Evolutionary conservation across 371 early-diverging fungal species (phyloP).

Genomic region (Haplosporangium sp.): DNA sequence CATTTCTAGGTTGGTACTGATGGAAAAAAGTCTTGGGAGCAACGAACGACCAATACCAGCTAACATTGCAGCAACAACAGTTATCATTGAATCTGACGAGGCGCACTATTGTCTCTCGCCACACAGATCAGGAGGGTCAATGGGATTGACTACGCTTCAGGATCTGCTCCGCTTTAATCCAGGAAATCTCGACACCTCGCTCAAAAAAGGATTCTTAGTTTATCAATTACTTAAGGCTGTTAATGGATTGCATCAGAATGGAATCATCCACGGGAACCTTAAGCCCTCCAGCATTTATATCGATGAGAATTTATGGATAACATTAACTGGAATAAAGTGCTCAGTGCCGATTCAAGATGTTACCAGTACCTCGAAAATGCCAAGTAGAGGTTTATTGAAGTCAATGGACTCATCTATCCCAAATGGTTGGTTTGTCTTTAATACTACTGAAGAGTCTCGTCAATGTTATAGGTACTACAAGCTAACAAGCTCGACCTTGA

Average conservation of each 20-base stretch:
- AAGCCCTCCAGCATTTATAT: slow-evolving; percentile 72
- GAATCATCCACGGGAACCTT: slow-evolving; percentile 69
- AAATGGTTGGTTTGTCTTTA: slow-evolving; percentile 25
- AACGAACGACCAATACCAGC: slow-evolving; percentile 31
- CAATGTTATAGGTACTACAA: neutral
- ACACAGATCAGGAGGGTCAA: slow-evolving; percentile 60
- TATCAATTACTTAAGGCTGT: slow-evolving; percentile 68
- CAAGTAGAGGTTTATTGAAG: neutral
- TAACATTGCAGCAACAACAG: slow-evolving; percentile 69
- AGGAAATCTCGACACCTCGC: slow-evolving; percentile 69
- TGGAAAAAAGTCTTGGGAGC: slow-evolving; percentile 9
- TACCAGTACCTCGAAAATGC: neutral
- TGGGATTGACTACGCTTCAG: slow-evolving; percentile 65
- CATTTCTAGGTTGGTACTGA: slow-evolving; percentile 21
- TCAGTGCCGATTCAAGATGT: slow-evolving; percentile 41
- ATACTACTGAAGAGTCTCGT: neutral
- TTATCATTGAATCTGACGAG: slow-evolving; percentile 66
- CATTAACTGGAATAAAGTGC: slow-evolving; percentile 69
- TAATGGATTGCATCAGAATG: slow-evolving; percentile 66
- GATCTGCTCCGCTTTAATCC: slow-evolving; percentile 74
- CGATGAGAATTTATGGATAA: slow-evolving; percentile 75
- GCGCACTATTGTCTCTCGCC: slow-evolving; percentile 70
- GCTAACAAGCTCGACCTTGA: neutral
- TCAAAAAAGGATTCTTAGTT: slow-evolving; percentile 70
- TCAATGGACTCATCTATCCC: slow-evolving; percentile 3